Base-by-base conservation (phyloP, 1,284 basidiomycete species). In the Lignosus rhinocerotis region DNA sequence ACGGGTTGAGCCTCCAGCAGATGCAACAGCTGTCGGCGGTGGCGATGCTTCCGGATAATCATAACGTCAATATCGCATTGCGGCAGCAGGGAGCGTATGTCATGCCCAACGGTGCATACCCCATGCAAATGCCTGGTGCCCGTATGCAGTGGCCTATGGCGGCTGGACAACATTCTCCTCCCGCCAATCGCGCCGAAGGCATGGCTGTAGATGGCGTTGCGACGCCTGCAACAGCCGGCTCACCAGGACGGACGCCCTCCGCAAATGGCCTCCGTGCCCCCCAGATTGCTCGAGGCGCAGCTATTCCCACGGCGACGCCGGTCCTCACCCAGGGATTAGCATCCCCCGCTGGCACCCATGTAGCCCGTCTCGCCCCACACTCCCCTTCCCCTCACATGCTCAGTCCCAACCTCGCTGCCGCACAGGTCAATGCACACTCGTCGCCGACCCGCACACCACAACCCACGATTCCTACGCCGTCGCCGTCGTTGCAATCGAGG, bases 401-500 rank as follows among this genome's bases (percentile, higher is more conserved):
- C 49, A 80, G 76, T 61, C 77, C 83, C 14, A 79, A 81, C 2
- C 78, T 85, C 3, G 72, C 69, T 0, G 70, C 70, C 10, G 63
- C 72, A 43, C 77, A 83, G 44, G 67, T 77, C 30, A 61, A 55
- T 44, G 58, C 51, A 12, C 80, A 84, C 51, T 75, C 78, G 54
- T 84, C 85, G 7, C 83, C 86, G 2, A 80, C 84, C 1, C 78
- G 84, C 21, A 73, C 80, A 19, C 76, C 82, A 6, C 79, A 85
- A 61, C 79, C 83, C 5, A 80, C 83, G 36, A 79, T 84, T 47
- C 62, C 67, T n/a, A 64, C 62, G 67, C 75, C 82, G 32, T 86
- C 85, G 12, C 85, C 87, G n/a, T 84, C 84, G 47, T 63, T 86
- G 61, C 85, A 84, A 70, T 81, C 85, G 59, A 83, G 87, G 64